A percentile compares a stretch with the other conserved stretches of the same genome.
These are phyloP conservation scores for Mycena vulgaris DNA, from an alignment of 768 basidiomycete species.

Conservation along the genomic window DNA sequence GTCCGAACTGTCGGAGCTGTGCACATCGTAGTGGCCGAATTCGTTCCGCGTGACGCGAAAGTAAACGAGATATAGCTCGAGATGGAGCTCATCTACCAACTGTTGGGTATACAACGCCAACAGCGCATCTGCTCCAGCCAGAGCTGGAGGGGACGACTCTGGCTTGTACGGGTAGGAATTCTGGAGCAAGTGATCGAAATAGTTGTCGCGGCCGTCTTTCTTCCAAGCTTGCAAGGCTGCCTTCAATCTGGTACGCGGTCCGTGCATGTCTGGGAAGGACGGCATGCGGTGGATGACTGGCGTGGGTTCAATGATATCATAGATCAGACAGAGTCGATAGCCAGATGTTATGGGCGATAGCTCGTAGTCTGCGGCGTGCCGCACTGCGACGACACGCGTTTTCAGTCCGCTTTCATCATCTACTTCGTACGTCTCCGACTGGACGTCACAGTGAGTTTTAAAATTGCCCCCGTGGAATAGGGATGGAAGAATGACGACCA, in stretches of 20 bases:
- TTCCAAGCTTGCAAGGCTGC: conserved; percentile 22
- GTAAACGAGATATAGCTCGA: conserved; percentile 16
- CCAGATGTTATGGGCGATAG: conserved; percentile 4
- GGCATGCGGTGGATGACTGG: neutral
- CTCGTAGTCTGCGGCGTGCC: neutral
- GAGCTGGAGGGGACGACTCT: neutral
- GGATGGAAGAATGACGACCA: neutral
- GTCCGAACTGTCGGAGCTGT: neutral
- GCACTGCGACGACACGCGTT: neutral
- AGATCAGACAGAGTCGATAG: conserved; percentile 4
- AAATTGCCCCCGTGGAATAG: neutral
- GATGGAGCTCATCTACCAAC: conserved; percentile 14
- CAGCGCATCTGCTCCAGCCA: conserved; percentile 10
- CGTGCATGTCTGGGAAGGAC: neutral
- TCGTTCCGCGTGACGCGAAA: neutral
- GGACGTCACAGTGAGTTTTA: neutral
- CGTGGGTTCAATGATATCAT: conserved; percentile 10
- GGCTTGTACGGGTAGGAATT: neutral
- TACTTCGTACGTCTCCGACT: neutral
- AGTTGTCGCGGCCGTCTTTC: neutral
- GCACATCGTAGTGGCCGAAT: neutral
- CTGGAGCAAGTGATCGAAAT: neutral
- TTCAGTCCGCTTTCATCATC: neutral
- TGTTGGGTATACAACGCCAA: conserved; percentile 8
- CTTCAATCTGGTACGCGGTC: conserved; percentile 1